A percentile compares a stretch with the other conserved stretches of the same genome.
phyloP scores from a whole-genome alignment of 2,329 filamentous ascomycete genomes.

The Penicillium sp. region DNA sequence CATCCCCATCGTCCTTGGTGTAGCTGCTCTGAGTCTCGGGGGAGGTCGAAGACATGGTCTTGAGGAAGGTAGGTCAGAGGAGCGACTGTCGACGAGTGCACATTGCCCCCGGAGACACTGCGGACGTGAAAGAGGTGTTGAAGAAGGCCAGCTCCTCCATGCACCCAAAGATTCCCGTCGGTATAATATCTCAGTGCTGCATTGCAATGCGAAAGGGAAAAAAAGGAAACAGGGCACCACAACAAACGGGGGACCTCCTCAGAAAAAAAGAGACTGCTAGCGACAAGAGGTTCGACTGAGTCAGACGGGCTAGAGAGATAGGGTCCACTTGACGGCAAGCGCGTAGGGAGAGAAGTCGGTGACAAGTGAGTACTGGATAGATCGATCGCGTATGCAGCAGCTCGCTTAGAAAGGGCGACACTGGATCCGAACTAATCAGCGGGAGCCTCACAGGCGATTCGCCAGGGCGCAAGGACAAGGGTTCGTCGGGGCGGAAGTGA shows the following conservation, averaged over 20 bases:
- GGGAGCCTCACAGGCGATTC: constrained; percentile 5
- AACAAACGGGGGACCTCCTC: constrained; percentile 3
- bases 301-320: background rate
- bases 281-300: background rate
- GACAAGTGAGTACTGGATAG: constrained; percentile 6
- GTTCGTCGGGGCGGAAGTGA: constrained; percentile 11
- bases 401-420: constrained; percentile 12
- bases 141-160: constrained; percentile 43
- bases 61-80: constrained; percentile 18
- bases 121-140: constrained; percentile 22
- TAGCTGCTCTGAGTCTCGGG: constrained; percentile 20
- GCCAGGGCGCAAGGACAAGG: constrained; percentile 8
- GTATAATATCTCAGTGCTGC: constrained; percentile 15
- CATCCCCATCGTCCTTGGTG: constrained; percentile 23
- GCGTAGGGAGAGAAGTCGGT: constrained; percentile 11
- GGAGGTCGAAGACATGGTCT: constrained; percentile 34
- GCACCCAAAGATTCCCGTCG: constrained; percentile 23
- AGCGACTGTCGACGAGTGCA: constrained; percentile 22
- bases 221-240: constrained; percentile 7
- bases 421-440: constrained; percentile 19
- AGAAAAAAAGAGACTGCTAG: background rate
- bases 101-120: constrained; percentile 26
- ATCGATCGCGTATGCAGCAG: constrained; percentile 19
- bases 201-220: constrained; percentile 13
- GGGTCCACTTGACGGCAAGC: background rate